These are phyloP conservation scores for Arthrobotrys iridis DNA, from an alignment of 2,329 filamentous ascomycete genomes.

Conservation along the genomic window DNA sequence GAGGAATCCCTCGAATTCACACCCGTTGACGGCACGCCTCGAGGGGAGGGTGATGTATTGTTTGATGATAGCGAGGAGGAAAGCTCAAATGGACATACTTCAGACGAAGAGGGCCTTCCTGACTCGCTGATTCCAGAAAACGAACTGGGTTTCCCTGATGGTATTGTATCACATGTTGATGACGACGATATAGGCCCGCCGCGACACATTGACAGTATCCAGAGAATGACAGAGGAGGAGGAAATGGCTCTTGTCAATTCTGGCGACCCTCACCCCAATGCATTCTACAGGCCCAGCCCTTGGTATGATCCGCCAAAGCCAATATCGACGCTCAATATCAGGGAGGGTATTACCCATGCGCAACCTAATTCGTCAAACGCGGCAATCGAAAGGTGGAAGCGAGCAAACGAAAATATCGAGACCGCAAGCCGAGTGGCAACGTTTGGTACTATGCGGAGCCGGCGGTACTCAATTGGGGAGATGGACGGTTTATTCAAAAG, in stretches of 20 bases:
- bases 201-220: constrained; percentile 43
- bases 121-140: constrained; percentile 46
- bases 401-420: constrained; percentile 64
- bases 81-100: constrained; percentile 43
- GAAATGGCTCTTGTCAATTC: constrained; percentile 55
- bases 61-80: constrained; percentile 51
- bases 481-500: constrained; percentile 57
- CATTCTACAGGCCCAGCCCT: constrained; percentile 58
- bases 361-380: constrained; percentile 66
- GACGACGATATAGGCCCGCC: constrained; percentile 43
- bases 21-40: constrained; percentile 42
- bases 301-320: constrained; percentile 60
- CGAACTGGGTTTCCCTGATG: constrained; percentile 38
- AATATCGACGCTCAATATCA: constrained; percentile 61
- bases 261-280: constrained; percentile 58
- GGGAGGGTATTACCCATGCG: constrained; percentile 60
- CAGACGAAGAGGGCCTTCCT: constrained; percentile 47
- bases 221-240: constrained; percentile 57
- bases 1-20: constrained; percentile 28
- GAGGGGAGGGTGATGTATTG: constrained; percentile 49
- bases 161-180: constrained; percentile 38
- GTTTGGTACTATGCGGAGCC: constrained; percentile 58
- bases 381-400: constrained; percentile 64
- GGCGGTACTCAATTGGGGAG: constrained; percentile 56
- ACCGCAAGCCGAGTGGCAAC: constrained; percentile 61